Percentiles rank a stretch among this genome's conserved stretches.
phyloP scores from a whole-genome alignment of 352 stramenopile genomes.

The Pilasporangium apinafurcum region DNA sequence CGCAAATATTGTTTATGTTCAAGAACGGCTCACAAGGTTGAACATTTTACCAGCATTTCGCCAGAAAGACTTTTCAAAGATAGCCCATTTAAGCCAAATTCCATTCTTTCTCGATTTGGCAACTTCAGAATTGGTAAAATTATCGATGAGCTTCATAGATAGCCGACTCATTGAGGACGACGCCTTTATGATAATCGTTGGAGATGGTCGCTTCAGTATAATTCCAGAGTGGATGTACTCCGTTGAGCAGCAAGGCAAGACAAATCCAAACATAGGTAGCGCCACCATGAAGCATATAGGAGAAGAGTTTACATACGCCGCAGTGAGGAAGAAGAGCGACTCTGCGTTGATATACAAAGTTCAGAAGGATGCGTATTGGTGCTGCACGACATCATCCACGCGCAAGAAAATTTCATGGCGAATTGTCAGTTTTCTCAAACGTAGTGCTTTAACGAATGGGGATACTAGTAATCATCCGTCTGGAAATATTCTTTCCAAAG shows the following conservation, averaged over 20 bases:
- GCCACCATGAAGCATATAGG: constrained; percentile 1
- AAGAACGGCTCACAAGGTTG: neutral
- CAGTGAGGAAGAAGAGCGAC: neutral
- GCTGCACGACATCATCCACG: constrained; percentile 3
- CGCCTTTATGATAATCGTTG: constrained; percentile 5
- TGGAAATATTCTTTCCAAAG: constrained; percentile 8
- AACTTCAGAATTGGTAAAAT: constrained; percentile 13
- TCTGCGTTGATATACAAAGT: constrained; percentile 10
- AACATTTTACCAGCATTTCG: constrained; percentile 8
- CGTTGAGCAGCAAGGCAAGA: neutral
- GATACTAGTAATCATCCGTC: constrained; percentile 8
- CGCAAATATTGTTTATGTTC: neutral
- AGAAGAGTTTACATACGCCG: constrained; percentile 1
- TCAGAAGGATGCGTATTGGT: constrained; percentile 4
- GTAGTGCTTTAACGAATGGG: neutral
- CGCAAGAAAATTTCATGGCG: constrained; percentile 1
- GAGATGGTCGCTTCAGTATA: constrained; percentile 3
- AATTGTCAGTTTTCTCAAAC: neutral
- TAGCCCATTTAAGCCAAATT: constrained; percentile 16
- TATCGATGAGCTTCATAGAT: constrained; percentile 16
- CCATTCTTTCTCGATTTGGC: constrained; percentile 22
- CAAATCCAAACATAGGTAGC: neutral
- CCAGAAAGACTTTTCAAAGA: constrained; percentile 6
- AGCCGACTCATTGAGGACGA: constrained; percentile 7
- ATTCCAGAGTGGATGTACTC: constrained; percentile 3